phyloP scores from a whole-genome alignment of 192 early-diverging fungal genomes.

The Coemansia aciculifera region DNA sequence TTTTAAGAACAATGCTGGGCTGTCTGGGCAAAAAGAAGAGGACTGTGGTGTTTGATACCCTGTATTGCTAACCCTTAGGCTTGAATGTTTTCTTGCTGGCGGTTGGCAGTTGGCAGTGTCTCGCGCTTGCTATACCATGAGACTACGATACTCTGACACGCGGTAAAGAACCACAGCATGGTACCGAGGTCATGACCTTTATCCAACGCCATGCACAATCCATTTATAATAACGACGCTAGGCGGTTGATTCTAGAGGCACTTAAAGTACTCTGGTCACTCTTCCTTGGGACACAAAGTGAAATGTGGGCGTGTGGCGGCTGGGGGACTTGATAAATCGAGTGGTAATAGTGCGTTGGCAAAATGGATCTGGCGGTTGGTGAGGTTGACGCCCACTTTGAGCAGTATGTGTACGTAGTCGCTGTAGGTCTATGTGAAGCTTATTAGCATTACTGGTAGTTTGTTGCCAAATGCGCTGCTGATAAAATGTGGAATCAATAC shows the following conservation, averaged over 20 bases:
- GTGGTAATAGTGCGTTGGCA: constrained; percentile 20
- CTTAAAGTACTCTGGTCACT: constrained; percentile 30
- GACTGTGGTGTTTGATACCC: constrained; percentile 35
- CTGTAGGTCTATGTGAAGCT: constrained; percentile 38
- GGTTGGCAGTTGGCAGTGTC: constrained; percentile 15
- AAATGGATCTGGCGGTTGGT: constrained; percentile 17
- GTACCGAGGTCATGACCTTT: constrained; percentile 5
- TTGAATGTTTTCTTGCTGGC: constrained; percentile 25
- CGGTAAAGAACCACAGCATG: constrained; percentile 12
- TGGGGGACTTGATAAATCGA: background rate
- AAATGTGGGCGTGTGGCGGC: constrained; percentile 24
- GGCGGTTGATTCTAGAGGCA: constrained; percentile 18
- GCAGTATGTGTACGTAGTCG: constrained; percentile 52
- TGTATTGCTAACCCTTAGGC: constrained; percentile 33
- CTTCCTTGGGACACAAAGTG: background rate
- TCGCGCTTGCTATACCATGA: background rate
- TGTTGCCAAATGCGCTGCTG: background rate
- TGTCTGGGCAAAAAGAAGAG: constrained; percentile 49
- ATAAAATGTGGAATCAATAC: constrained; percentile 26
- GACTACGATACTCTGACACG: constrained; percentile 28
- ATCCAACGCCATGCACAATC: constrained; percentile 34
- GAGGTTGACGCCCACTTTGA: constrained; percentile 42
- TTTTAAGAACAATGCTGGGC: constrained; percentile 33
- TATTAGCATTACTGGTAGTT: constrained; percentile 14
- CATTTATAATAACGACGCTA: constrained; percentile 25